Evolutionary conservation across 192 early-diverging fungal genomes (phyloP), one percentile per base, ranked within the genome.

Genomic region (Rhizoclosmatium sp.): DNA sequence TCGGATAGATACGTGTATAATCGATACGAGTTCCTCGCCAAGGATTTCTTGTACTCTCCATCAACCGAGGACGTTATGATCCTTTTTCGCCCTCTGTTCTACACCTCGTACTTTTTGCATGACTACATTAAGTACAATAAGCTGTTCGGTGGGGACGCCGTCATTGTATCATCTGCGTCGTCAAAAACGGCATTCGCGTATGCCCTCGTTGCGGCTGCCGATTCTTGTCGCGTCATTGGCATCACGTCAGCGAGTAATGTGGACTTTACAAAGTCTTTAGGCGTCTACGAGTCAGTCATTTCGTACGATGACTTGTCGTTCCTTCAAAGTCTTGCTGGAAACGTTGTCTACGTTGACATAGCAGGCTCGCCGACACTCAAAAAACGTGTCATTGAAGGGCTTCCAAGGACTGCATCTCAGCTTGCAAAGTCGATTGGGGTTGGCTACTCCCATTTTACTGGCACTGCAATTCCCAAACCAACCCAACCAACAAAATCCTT

Each of bases 181-280:
- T 58, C 59, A 40, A 87, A 87, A 62, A 87, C 86, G 41, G 72
- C 62, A 5, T 87, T 83, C 69, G 85, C 81, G 54, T 73, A 73
- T 23, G 86, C 86, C 23, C 56, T 82, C 10, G 10, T 76, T 16
- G 16, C 9, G 9, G 16, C 5, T 7, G 51, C 51, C 9, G 31
- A 31, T 31, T 48, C 16, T 21, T 64, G 9, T n/a, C 4, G 54
- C 19, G 70, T 75, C n/a, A 77, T 87, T 73, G 86, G 79, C 2
- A 44, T 87, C 16, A 87, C 86, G 2, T 80, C 77, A 1, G 47
- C 59, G 3, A 7, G 41, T 23, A 87, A 85, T 54, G 59, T 81
- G 4, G 41, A 41, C 16, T 87, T 73, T 69, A 75, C 78, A 3
- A 59, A 80, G 45, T 47, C 39, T 5, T 71, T 87, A 10, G 80